Percentiles rank a stretch among this genome's conserved stretches.
These are phyloP conservation scores for Claviceps pusilla DNA, from an alignment of 2,329 filamentous ascomycete genomes.

Conservation along the genomic window DNA sequence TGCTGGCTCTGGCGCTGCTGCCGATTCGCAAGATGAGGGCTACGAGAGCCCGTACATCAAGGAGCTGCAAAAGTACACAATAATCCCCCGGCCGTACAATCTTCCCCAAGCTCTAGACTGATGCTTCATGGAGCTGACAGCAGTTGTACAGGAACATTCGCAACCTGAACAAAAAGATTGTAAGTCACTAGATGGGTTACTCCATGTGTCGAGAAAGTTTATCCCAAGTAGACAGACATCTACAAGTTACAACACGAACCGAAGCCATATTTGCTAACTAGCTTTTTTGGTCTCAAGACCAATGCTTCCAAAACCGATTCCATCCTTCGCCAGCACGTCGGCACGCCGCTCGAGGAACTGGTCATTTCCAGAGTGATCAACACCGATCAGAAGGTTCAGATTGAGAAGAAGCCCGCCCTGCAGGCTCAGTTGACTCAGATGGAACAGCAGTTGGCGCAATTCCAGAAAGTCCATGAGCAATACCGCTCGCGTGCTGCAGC, in stretches of 20 bases:
- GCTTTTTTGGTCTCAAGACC: slow-evolving; percentile 27
- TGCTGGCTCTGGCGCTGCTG: slow-evolving; percentile 28
- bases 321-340: slow-evolving; percentile 53
- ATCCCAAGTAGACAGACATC: background rate
- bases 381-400: slow-evolving; percentile 61
- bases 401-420: slow-evolving; percentile 61
- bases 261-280: background rate
- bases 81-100: background rate
- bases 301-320: slow-evolving; percentile 58
- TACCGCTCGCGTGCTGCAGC: slow-evolving; percentile 45
- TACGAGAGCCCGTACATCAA: slow-evolving; percentile 68
- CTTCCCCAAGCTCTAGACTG: slow-evolving; percentile 15
- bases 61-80: slow-evolving; percentile 68
- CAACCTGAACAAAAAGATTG: slow-evolving; percentile 87
- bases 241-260: slow-evolving; percentile 15
- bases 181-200: slow-evolving; percentile 30
- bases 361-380: slow-evolving; percentile 62
- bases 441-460: slow-evolving; percentile 60
- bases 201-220: background rate
- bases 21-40: slow-evolving; percentile 43
- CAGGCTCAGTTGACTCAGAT: slow-evolving; percentile 52
- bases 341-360: slow-evolving; percentile 58
- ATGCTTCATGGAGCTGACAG: background rate
- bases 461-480: slow-evolving; percentile 61
- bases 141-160: slow-evolving; percentile 56